Conservation (phyloP, 345 rosid species). For the Citrus hindsii region DNA sequence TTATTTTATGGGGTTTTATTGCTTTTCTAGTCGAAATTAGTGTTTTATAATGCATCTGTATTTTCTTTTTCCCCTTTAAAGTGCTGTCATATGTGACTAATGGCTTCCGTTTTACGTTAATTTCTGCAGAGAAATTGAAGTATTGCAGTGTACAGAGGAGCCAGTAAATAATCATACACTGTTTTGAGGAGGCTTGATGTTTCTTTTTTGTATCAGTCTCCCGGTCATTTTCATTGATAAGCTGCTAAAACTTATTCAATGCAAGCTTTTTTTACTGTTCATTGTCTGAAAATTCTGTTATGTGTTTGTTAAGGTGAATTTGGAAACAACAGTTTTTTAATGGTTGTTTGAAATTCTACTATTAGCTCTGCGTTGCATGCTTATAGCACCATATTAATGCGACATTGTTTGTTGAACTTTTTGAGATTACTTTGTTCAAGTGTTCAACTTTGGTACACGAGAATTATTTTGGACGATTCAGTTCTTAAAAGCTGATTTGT, state of each 20-base stretch:
- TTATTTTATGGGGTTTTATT: neutral
- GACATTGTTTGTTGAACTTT: too few species aligned
- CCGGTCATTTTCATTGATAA: neutral
- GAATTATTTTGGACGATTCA: too few species aligned
- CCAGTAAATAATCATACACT: neutral
- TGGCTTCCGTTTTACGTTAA: neutral
- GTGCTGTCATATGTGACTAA: neutral
- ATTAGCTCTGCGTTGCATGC: neutral
- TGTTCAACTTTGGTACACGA: too few species aligned
- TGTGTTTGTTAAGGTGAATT: neutral
- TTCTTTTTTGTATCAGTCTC: neutral
- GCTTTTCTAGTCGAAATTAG: neutral
- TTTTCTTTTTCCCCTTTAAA: neutral
- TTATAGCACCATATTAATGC: neutral
- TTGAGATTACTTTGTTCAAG: too few species aligned
- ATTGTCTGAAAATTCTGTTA: neutral
- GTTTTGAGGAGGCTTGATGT: neutral
- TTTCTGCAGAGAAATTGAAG: neutral
- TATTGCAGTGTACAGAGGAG: neutral
- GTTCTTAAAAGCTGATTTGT: too few species aligned
- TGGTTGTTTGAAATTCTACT: neutral
- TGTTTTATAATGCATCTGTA: neutral
- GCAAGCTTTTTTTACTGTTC: neutral
- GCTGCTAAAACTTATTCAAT: neutral
- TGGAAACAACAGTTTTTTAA: too few species aligned